A percentile compares a stretch with the other conserved stretches of the same genome.
Conservation (phyloP, 768 basidiomycete genomes). For the Chlorophyllum brunneum region DNA sequence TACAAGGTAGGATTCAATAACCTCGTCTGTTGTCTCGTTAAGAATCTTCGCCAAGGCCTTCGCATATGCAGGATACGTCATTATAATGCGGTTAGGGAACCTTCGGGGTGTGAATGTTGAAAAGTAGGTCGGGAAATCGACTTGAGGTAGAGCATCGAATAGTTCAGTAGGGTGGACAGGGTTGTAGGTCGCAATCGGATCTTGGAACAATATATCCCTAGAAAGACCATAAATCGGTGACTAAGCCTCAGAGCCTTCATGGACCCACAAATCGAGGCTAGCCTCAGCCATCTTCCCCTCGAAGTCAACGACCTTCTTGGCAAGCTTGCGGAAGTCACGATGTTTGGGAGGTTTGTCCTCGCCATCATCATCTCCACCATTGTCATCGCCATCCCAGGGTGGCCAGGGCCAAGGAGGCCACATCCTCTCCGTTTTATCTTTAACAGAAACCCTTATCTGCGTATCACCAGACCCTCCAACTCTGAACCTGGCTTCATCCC, state of each 20-base stretch:
- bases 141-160: conserved; percentile 62
- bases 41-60: conserved; percentile 66
- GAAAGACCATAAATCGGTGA: not conserved
- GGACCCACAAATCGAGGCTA: conserved; percentile 70
- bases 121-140: conserved; percentile 84
- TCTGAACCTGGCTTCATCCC: conserved; percentile 34
- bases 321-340: conserved; percentile 56
- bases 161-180: conserved; percentile 70
- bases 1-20: conserved; percentile 85
- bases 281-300: conserved; percentile 77
- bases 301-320: conserved; percentile 69
- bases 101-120: conserved; percentile 76
- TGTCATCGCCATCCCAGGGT: conserved; percentile 72
- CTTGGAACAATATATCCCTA: conserved; percentile 67
- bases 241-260: not conserved
- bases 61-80: conserved; percentile 80
- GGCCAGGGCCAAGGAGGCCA: conserved; percentile 89
- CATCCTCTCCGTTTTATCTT: conserved; percentile 29
- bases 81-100: conserved; percentile 72
- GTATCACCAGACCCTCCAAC: conserved; percentile 21
- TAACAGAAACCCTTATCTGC: conserved; percentile 11
- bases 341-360: conserved; percentile 44
- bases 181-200: conserved; percentile 89
- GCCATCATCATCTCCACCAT: conserved; percentile 37
- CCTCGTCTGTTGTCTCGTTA: conserved; percentile 57